Base-by-base conservation (phyloP, 768 basidiomycete genomes). In the Trametes maxima region DNA sequence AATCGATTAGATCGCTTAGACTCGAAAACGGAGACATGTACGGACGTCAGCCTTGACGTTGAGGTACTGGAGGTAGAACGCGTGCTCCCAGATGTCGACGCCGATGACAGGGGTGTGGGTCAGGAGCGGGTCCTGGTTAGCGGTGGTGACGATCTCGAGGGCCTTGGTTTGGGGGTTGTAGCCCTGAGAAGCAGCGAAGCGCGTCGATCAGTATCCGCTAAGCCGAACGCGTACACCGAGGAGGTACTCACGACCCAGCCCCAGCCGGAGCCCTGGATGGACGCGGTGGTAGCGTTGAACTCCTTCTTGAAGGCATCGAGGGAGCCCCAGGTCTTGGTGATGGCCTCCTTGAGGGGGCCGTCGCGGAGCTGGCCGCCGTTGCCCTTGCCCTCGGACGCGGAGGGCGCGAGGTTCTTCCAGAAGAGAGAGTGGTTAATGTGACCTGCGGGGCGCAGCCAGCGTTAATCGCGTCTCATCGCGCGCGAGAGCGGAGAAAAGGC, bases 371-470 rank as follows among this genome's bases (percentile, higher is more conserved):
- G 79, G 10, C 91, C 91, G 42, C 90, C 91, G 10, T 66, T 80
- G 78, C 81, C 83, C 43, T 73, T 73, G 51, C 75, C 76, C 22
- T 76, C 16, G 71, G 66, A 5, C 78, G 73, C 25, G 84, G 69
- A 74, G 3, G 97, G 97, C 0, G 94, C 90, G 65, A 99, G 85
- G 77, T 96, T 98, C 76, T 89, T 92, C 97, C 97, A 99, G 82
- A 99, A 99, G 36, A 98, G 80, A 14, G 94, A 86, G 76, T 96
- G 95, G 76, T 97, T 97, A 73, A 95, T 93, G 71, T 95, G 94
- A 3, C 93, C 92, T 90, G 58, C 14, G 24, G 25, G 19, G 21
- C 24, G 45, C 8, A 10, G n/a, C 14, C 46, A 35, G 21, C 14
- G 16, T 19, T 22, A 33, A 58, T 58, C 56, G 47, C 35, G 28